Conservation (phyloP, 2,329 filamentous ascomycete genomes). For the Exophiala sp. region DNA sequence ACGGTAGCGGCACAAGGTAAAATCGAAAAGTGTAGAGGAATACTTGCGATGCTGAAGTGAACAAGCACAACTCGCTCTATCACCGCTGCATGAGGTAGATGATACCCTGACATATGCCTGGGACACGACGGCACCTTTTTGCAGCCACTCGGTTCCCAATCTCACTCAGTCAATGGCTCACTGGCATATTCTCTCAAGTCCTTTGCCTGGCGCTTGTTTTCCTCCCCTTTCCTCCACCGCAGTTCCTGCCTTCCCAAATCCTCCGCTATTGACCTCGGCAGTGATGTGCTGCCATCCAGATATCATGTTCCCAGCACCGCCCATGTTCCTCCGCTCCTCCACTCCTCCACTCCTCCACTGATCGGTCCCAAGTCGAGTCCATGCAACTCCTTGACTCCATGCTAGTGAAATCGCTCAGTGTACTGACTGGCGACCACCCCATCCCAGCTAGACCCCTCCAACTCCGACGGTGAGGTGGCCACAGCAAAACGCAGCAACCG, state of each 20-base stretch:
- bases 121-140: not conserved
- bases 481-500: not conserved
- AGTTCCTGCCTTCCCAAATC: too few relatives aligned
- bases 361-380: not conserved
- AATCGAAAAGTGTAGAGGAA: too few relatives aligned
- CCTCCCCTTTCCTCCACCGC: too few relatives aligned
- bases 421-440: not conserved
- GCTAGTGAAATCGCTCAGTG: slow-evolving; percentile 6
- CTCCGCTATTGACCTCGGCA: too few relatives aligned
- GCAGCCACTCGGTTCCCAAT: not conserved
- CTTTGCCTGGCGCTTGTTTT: too few relatives aligned
- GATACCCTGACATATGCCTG: not conserved
- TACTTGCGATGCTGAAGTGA: not conserved
- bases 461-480: not conserved
- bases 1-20: too few relatives aligned
- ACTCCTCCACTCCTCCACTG: not conserved
- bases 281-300: too few relatives aligned
- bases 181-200: too few relatives aligned
- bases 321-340: not conserved
- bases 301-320: not conserved
- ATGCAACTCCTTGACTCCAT: slow-evolving; percentile 8
- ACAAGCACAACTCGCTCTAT: not conserved
- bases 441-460: not conserved
- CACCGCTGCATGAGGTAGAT: not conserved
- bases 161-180: too few relatives aligned